Evolutionary conservation across 495 filamentous ascomycete genomes (phyloP), one percentile per base, ranked within the genome.

Genomic region (Penicillium cataractarum): DNA sequence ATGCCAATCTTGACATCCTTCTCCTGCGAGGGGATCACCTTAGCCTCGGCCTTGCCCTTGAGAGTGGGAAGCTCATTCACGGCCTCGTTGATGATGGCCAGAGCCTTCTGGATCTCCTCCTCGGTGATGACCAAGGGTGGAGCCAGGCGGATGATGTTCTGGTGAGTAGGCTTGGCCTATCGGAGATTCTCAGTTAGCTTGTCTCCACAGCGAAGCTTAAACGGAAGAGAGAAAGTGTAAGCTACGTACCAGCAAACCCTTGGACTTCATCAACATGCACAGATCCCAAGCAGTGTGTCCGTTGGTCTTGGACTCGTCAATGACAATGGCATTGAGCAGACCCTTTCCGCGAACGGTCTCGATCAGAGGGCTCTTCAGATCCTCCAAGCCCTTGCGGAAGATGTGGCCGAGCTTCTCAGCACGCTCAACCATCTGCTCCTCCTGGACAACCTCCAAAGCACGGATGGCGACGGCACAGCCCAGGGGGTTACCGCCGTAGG

Each of bases 401-500:
- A 92, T 61, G 31, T 92, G 79, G 40, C 95, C 95, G 49, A 98
- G 80, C 60, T 76, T 73, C 74, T 97, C 89, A 2, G 95, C 92
- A 19, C 87, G 86, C 71, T 90, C 87, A 40, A 93, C 89, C 76
- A 99, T 84, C 37, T 90, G 79, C 79, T 98, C 94, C 71, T 99
- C 95, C 67, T 92, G 84, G 49, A 99, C 87, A 53, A 99, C 83
- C 78, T 98, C 93, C 40, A 99, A 83, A n/a, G 95, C 95, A 58
- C 92, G 89, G 71, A 99, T 96, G 29, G 94, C 94, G 15, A 99
- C 92, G 35, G 95, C 95, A 67, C 93, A 97, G 1, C 92, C 95
- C n/a, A 99, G 82, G 2, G 95, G 95, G 77, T 99, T 99, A 44
- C 95, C 95, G 54, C 95, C 95, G 71, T 98, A 99, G 27, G 95